A percentile compares a stretch with the other conserved stretches of the same genome.
These are phyloP conservation scores for Kingdonia uniflora DNA, from an alignment of 164 flowering plant genomes.

Conservation along the genomic window DNA sequence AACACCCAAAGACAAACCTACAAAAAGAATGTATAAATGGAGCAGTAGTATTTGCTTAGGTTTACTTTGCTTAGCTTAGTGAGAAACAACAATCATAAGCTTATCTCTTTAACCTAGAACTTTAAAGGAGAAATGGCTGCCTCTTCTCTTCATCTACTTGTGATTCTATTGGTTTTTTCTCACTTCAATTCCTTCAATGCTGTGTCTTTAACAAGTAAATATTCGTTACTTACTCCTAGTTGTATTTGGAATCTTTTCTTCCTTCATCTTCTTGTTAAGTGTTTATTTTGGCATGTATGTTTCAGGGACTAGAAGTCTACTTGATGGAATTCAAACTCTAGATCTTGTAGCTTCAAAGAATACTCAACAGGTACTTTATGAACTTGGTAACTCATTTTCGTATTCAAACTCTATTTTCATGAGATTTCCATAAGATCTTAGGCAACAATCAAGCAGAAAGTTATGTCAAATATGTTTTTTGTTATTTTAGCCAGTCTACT, in stretches of 20 bases:
- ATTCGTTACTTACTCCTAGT: not conserved
- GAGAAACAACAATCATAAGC: not conserved
- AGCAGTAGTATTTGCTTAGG: slow-evolving; percentile 1
- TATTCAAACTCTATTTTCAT: no score
- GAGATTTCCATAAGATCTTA: no score
- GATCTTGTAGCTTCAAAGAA: slow-evolving; percentile 5
- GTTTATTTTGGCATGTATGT: not conserved
- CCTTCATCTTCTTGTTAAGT: not conserved
- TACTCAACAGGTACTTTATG: slow-evolving; percentile 8
- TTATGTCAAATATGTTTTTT: no score
- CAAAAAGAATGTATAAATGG: slow-evolving; percentile 8
- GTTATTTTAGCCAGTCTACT: no score
- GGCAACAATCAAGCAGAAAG: no score
- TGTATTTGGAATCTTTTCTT: not conserved
- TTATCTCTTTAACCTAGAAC: not conserved
- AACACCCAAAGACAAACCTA: not conserved
- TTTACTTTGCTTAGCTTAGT: not conserved
- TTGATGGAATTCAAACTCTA: slow-evolving; percentile 7
- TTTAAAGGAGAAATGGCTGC: slow-evolving; percentile 8
- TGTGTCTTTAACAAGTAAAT: slow-evolving; percentile 15
- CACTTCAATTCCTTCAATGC: slow-evolving; percentile 10
- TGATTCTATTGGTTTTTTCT: slow-evolving; percentile 12
- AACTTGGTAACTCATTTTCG: no score
- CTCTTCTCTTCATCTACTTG: slow-evolving; percentile 9
- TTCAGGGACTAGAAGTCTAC: slow-evolving; percentile 10